Base-by-base conservation (phyloP, 106 monocot genomes). In the Dioscorea dumetorum region DNA sequence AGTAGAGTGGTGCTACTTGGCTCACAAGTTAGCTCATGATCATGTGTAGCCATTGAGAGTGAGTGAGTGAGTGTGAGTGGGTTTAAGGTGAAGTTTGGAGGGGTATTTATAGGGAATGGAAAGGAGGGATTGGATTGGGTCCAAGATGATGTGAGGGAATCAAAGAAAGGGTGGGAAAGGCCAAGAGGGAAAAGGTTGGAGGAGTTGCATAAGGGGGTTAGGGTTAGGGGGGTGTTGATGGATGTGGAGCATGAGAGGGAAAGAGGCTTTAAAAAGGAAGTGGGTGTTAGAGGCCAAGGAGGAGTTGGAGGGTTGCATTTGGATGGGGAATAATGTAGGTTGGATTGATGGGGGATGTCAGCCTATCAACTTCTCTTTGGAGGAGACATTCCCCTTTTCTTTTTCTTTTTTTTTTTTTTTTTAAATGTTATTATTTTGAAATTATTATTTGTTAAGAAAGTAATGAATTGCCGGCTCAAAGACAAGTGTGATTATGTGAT, bases 51-150 rank as follows among this genome's bases (percentile, higher is more conserved):
- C 58, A 73, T 54, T 58, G 50, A n/a, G 70, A 48, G 34, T 12
- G 57, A 51, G n/a, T n/a, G n/a, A n/a, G 51, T 13, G 51, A 51
- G 51, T 13, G 51, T 13, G 51, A 51, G 51, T 19, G 64, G 2
- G 31, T 41, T 34, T 33, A 1, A 49, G 17, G 65, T 22, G 14
- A 10, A 41, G 10, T 41, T 41, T 54, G 51, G 54, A 12, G 20
- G 24, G 22, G 4, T 57, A 22, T 31, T 33, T 48, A 33, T 58
- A 20, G 14, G 4, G 20, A 58, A 64, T 73, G 49, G 41, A 34
- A n/a, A 22, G 54, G 12, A 34, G 49, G 24, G 73, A n/a, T 60
- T 57, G 18, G 48, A 73, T 73, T 48, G 74, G 49, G 74, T 66
- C 58, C 58, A 24, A 59, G 53, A 64, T 6, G 58, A 31, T 22